Evolutionary conservation across 2,329 filamentous ascomycete species (phyloP).

Genomic region (Rugonectria rugulosa): DNA sequence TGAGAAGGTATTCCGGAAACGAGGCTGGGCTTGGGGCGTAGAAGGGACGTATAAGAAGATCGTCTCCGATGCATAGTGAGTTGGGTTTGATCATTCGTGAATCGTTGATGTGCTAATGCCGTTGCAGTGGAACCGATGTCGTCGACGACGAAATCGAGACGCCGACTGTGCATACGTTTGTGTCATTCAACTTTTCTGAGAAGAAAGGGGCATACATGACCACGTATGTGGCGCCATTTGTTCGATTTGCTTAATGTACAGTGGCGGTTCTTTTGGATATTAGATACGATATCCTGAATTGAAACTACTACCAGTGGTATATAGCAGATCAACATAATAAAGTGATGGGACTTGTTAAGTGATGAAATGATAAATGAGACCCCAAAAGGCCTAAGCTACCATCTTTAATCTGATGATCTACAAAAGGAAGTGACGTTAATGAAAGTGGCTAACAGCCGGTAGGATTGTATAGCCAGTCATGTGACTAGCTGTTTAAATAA

Average conservation of each 20-base stretch:
- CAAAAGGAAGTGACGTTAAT: too few species aligned
- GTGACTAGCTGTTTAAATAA: too few species aligned
- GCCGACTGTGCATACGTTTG: slow-evolving; percentile 20
- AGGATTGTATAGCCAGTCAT: too few species aligned
- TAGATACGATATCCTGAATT: not conserved
- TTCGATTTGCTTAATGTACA: slow-evolving; percentile 13
- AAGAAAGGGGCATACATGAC: slow-evolving; percentile 25
- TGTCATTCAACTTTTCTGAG: slow-evolving; percentile 23
- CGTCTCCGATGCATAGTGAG: slow-evolving; percentile 21
- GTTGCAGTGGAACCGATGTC: slow-evolving; percentile 12
- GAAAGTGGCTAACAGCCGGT: too few species aligned
- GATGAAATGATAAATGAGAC: too few species aligned
- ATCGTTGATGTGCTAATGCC: not conserved
- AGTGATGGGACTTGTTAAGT: too few species aligned
- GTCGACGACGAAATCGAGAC: slow-evolving; percentile 3
- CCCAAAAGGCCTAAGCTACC: too few species aligned
- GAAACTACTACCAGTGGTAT: not conserved
- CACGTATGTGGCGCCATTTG: slow-evolving; percentile 22
- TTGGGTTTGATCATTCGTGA: not conserved
- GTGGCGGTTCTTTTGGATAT: not conserved
- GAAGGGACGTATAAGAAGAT: slow-evolving; percentile 24
- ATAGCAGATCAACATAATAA: too few species aligned
- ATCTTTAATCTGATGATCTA: too few species aligned
- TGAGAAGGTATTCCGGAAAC: slow-evolving; percentile 24
- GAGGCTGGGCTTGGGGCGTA: slow-evolving; percentile 22